Evolutionary conservation across 371 early-diverging fungal genomes (phyloP).

Genomic region (Rhizopus microsporus): DNA sequence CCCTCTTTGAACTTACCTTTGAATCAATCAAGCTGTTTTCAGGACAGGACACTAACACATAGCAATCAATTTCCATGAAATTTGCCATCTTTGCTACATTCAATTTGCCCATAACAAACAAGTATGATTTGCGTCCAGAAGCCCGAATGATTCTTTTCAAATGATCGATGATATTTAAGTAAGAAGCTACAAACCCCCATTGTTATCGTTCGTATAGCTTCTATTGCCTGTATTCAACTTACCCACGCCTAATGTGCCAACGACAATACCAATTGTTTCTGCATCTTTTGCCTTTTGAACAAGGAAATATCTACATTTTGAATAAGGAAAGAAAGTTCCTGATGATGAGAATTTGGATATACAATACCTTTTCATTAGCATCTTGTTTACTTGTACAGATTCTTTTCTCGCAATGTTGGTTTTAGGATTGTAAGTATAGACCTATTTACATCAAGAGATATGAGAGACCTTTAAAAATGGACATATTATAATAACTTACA

Average conservation of each 20-base stretch:
- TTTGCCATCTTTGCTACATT: constrained; percentile 96
- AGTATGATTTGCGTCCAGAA: constrained; percentile 81
- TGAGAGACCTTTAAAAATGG: not conserved
- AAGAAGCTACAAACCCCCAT: constrained; percentile 60
- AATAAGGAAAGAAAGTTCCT: not conserved
- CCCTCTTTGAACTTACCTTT: constrained; percentile 45
- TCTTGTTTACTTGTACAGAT: constrained; percentile 62
- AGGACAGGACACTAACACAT: constrained; percentile 92
- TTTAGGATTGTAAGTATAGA: constrained; percentile 70
- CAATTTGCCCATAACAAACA: constrained; percentile 94
- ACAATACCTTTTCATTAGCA: constrained; percentile 71
- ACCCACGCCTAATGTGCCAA: constrained; percentile 95
- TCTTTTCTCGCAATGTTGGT: constrained; percentile 60
- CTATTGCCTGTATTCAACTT: constrained; percentile 24
- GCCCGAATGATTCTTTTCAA: constrained; percentile 76
- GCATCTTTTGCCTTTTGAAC: constrained; percentile 94
- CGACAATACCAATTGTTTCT: constrained; percentile 90
- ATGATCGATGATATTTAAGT: constrained; percentile 77
- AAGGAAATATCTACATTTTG: constrained; percentile 60
- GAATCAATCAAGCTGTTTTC: constrained; percentile 93
- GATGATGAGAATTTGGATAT: not conserved
- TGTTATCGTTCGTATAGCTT: not conserved
- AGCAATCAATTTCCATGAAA: constrained; percentile 91
- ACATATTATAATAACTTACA: constrained; percentile 26
- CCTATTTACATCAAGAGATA: constrained; percentile 19